phyloP scores from a whole-genome alignment of 768 basidiomycete genomes.

The Steccherinum ochraceum region DNA sequence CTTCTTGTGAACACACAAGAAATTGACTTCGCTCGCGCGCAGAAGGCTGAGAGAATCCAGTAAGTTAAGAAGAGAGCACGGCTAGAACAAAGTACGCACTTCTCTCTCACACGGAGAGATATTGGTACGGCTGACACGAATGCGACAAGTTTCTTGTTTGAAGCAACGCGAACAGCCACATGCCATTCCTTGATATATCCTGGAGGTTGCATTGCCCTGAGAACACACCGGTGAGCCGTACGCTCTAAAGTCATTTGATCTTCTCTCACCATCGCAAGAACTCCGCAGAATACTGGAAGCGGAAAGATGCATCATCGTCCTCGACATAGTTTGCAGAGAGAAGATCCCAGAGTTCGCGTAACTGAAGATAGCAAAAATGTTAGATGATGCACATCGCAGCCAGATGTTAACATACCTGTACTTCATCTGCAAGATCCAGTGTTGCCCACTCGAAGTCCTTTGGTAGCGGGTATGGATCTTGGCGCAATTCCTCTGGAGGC shows the following conservation, averaged over 20 bases:
- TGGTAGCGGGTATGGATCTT: constrained; percentile 84
- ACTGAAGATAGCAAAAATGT: no score
- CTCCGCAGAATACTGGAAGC: constrained; percentile 93
- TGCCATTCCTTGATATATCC: constrained; percentile 95
- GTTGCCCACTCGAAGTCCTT: constrained; percentile 90
- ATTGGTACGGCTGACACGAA: constrained; percentile 95
- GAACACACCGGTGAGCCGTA: no score
- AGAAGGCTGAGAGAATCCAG: constrained; percentile 44
- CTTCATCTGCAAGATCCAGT: constrained; percentile 71
- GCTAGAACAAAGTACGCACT: constrained; percentile 41
- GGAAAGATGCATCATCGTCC: constrained; percentile 92
- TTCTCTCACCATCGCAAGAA: constrained; percentile 89
- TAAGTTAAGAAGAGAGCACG: not conserved
- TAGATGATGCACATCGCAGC: constrained; percentile 4
- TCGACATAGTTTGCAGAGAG: constrained; percentile 94
- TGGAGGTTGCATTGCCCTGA: constrained; percentile 90
- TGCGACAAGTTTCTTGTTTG: constrained; percentile 90
- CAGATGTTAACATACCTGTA: constrained; percentile 44
- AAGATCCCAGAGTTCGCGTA: constrained; percentile 87
- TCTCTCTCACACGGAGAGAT: constrained; percentile 72
- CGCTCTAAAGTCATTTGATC: no score
- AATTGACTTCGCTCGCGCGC: constrained; percentile 87
- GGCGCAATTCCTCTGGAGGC: constrained; percentile 71
- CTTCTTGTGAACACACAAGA: constrained; percentile 97
- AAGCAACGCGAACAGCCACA: constrained; percentile 85